phyloP scores from a whole-genome alignment of 257 asterid species.

The Solanum sitiens region DNA sequence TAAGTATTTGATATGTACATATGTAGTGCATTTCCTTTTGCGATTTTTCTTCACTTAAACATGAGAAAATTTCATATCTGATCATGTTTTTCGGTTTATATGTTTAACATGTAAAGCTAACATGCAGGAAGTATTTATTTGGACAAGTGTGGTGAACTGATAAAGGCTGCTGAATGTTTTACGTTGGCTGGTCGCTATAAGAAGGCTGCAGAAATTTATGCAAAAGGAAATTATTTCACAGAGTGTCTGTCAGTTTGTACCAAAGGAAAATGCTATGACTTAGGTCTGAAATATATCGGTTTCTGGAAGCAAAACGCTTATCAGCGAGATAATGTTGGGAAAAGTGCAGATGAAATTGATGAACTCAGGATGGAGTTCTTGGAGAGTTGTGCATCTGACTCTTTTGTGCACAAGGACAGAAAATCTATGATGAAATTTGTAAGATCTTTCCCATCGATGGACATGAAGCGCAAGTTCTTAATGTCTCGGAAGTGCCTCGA shows the following conservation, averaged over 20 bases:
- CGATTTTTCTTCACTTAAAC: background rate
- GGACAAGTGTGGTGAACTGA: constrained; percentile 26
- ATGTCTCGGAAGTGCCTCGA: constrained; percentile 25
- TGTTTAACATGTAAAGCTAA: background rate
- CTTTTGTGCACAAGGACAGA: constrained; percentile 15
- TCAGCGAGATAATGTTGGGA: background rate
- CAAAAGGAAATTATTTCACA: constrained; percentile 22
- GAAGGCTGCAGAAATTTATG: constrained; percentile 37
- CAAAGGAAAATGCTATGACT: constrained; percentile 22
- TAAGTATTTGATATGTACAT: background rate
- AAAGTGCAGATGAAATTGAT: constrained; percentile 9
- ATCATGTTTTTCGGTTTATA: background rate
- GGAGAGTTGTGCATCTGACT: constrained; percentile 30
- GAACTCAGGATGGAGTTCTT: constrained; percentile 29
- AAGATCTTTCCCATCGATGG: constrained; percentile 31
- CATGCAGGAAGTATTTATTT: constrained; percentile 44
- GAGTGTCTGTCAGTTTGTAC: constrained; percentile 44
- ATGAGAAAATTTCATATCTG: background rate
- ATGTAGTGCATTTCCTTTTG: background rate
- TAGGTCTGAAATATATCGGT: constrained; percentile 35
- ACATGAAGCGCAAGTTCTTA: constrained; percentile 34
- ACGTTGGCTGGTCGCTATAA: constrained; percentile 22
- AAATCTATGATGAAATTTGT: constrained; percentile 35
- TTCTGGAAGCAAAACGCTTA: constrained; percentile 29
- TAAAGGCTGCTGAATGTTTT: constrained; percentile 55